Conservation (phyloP, 1,284 basidiomycete genomes). For the Phenoliferia sp. region DNA sequence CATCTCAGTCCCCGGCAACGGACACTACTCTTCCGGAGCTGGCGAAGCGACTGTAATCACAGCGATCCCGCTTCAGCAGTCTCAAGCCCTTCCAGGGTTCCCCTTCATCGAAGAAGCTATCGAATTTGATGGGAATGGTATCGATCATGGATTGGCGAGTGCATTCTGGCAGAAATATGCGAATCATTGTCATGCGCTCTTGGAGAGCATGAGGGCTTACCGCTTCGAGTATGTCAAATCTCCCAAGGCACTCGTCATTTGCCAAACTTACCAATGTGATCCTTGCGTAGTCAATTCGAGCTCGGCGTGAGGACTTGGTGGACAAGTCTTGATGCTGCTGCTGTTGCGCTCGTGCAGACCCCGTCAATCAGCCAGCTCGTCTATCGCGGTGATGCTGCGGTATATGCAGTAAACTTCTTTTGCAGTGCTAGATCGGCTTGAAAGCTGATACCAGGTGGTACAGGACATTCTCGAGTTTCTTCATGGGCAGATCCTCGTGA, state of each 20-base stretch:
- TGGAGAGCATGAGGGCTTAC: not conserved
- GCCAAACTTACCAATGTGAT: too few relatives aligned
- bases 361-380: conserved; percentile 23
- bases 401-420: conserved; percentile 23
- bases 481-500: not conserved
- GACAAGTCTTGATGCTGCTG: conserved; percentile 12
- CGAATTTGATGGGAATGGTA: not conserved
- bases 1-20: conserved; percentile 5
- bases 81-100: not conserved
- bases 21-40: not conserved
- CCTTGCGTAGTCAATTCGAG: conserved; percentile 18
- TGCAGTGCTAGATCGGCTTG: not conserved
- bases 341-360: conserved; percentile 21
- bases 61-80: not conserved
- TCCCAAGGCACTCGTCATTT: not conserved
- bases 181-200: conserved; percentile 9
- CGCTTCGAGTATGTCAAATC: conserved; percentile 7
- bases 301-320: conserved; percentile 26
- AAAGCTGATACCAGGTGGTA: not conserved
- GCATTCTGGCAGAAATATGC: not conserved
- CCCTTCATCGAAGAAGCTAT: not conserved
- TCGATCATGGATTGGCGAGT: not conserved
- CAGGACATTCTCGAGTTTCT: conserved; percentile 3
- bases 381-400: conserved; percentile 24
- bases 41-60: conserved; percentile 1